Conservation (phyloP, 1,139 yeast species). For the Sugiyamaella neomexicana region DNA sequence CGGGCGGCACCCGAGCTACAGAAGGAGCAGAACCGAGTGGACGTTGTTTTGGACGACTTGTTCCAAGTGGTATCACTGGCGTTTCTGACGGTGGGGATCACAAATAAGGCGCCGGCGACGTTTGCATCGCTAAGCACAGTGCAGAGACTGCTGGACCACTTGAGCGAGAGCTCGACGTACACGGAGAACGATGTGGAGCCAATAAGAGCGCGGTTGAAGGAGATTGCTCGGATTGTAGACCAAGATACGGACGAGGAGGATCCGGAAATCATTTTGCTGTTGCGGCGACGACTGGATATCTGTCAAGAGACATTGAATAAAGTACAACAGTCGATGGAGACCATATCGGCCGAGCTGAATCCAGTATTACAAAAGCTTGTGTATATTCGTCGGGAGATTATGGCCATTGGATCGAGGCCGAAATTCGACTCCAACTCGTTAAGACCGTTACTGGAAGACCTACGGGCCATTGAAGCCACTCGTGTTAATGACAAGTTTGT, state of each 20-base stretch:
- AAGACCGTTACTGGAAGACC: conserved; percentile 42
- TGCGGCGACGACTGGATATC: conserved; percentile 34
- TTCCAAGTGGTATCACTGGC: conserved; percentile 84
- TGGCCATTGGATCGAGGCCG: conserved; percentile 50
- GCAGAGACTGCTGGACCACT: conserved; percentile 74
- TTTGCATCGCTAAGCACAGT: conserved; percentile 87
- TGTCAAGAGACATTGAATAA: conserved; percentile 32
- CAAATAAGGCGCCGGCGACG: conserved; percentile 89
- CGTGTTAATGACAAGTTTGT: conserved; percentile 50
- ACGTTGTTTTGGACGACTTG: conserved; percentile 78
- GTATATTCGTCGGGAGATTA: conserved; percentile 53
- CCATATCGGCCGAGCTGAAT: conserved; percentile 39
- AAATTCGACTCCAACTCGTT: conserved; percentile 40
- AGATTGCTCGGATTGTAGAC: conserved; percentile 62
- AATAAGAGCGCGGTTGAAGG: conserved; percentile 65
- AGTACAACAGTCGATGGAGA: conserved; percentile 35
- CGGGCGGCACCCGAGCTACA: conserved; percentile 33
- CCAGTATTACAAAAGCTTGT: conserved; percentile 44
- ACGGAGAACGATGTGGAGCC: conserved; percentile 82
- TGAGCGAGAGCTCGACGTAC: conserved; percentile 75
- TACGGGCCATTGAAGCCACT: conserved; percentile 46
- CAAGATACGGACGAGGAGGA: conserved; percentile 41
- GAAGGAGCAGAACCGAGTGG: conserved; percentile 47
- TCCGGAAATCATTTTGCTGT: conserved; percentile 36
- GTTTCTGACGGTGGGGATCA: conserved; percentile 86